Conservation (phyloP, 2,329 filamentous ascomycete genomes). For the Penicillium verrucosum region DNA sequence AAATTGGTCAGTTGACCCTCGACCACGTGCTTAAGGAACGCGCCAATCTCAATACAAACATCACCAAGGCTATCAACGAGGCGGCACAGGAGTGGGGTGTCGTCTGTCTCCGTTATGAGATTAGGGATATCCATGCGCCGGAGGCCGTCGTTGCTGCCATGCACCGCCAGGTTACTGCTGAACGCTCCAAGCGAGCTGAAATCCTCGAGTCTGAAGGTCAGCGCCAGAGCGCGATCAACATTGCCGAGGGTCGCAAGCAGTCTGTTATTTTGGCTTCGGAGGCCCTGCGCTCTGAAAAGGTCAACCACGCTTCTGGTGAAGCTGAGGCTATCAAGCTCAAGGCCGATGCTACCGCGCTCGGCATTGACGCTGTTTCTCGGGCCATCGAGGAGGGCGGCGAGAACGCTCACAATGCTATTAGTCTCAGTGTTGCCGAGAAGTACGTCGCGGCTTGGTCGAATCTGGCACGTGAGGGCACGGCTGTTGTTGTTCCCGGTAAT, state of each 20-base stretch:
- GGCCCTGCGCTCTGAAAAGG: conserved; percentile 81
- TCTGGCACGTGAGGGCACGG: conserved; percentile 90
- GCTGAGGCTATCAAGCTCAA: conserved; percentile 87
- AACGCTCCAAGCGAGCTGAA: conserved; percentile 94
- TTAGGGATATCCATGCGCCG: conserved; percentile 95
- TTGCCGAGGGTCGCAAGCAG: conserved; percentile 96
- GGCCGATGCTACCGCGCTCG: conserved; percentile 78
- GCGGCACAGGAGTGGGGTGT: conserved; percentile 96
- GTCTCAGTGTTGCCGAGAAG: conserved; percentile 88
- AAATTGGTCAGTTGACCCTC: conserved; percentile 93
- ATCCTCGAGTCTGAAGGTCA: conserved; percentile 97
- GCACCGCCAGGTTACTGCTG: conserved; percentile 96
- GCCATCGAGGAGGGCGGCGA: conserved; percentile 70
- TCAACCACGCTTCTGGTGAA: conserved; percentile 90
- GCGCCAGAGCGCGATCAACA: conserved; percentile 96
- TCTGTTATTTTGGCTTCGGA: conserved; percentile 94
- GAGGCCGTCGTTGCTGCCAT: conserved; percentile 92
- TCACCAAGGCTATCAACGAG: conserved; percentile 98
- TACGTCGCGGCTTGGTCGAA: conserved; percentile 94
- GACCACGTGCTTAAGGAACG: conserved; percentile 98
- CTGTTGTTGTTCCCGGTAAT: conserved; percentile 92
- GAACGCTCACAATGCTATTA: conserved; percentile 78
- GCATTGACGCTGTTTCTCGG: conserved; percentile 80
- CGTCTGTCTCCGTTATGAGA: conserved; percentile 93
- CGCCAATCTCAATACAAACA: conserved; percentile 92